Conservation (phyloP, 163 green algal genomes). For the Scenedesmus sp. region DNA sequence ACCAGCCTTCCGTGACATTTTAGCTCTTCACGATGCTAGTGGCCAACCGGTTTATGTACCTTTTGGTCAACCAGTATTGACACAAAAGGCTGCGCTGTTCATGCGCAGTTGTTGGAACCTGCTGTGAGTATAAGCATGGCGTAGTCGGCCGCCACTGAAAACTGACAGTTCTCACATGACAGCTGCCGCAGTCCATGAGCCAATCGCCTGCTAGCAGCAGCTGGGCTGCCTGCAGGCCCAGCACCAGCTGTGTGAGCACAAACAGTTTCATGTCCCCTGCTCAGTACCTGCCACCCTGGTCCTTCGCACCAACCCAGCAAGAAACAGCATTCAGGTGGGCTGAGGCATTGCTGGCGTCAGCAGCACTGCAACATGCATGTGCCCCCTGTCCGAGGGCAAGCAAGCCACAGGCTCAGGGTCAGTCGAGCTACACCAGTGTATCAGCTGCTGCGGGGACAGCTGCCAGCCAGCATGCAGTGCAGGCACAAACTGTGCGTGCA, state of each 20-base stretch:
- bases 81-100: too few relatives aligned
- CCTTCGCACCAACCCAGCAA: slow-evolving; percentile 7
- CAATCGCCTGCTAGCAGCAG: not conserved
- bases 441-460: not conserved
- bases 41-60: too few relatives aligned
- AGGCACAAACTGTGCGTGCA: not conserved
- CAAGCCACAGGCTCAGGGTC: not conserved
- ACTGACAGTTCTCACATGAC: not conserved
- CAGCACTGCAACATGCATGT: not conserved
- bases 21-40: too few relatives aligned
- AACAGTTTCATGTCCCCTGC: slow-evolving; percentile 34
- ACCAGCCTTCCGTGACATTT: too few relatives aligned
- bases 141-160: too few relatives aligned
- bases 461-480: not conserved
- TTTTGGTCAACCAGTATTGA: too few relatives aligned
- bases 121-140: not conserved
- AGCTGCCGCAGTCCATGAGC: not conserved
- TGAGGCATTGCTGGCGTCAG: not conserved
- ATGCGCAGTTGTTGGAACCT: not conserved
- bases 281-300: slow-evolving; percentile 49
- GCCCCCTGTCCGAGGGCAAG: not conserved
- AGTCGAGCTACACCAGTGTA: not conserved
- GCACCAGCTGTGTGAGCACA: slow-evolving; percentile 39
- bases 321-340: slow-evolving; percentile 30
- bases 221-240: slow-evolving; percentile 25